A percentile compares a stretch with the other conserved stretches of the same genome.
Conservation (phyloP, 2,329 filamentous ascomycete genomes). For the Trichoderma atrobrunneum region DNA sequence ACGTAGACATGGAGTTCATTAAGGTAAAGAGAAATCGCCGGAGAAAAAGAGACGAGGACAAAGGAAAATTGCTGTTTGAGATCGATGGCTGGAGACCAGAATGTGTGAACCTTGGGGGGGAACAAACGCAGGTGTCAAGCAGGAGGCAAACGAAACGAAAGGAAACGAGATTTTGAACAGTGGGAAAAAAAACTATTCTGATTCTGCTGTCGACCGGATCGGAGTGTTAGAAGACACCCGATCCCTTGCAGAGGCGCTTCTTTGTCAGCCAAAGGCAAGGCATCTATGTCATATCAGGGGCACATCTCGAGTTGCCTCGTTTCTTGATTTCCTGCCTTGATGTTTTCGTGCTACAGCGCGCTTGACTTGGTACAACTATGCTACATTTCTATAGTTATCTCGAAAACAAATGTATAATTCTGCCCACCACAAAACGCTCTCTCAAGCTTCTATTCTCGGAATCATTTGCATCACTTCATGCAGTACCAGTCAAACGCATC, state of each 20-base stretch:
- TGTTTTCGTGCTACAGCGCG: not conserved
- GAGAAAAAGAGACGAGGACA: not conserved
- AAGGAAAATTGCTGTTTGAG: not conserved
- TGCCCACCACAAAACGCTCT: not conserved
- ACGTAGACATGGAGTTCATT: not conserved
- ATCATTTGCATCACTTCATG: not conserved
- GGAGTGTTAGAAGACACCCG: not conserved
- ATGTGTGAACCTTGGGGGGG: not conserved
- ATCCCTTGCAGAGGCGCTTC: not conserved
- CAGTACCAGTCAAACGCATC: not conserved
- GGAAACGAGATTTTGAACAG: not conserved
- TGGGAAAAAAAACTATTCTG: not conserved
- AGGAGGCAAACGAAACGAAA: constrained; percentile 15
- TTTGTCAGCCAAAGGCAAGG: not conserved
- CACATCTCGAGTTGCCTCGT: not conserved
- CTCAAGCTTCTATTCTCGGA: not conserved
- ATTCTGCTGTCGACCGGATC: not conserved
- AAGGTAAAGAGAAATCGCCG: not conserved
- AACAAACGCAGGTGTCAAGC: not conserved
- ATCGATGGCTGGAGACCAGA: not conserved
- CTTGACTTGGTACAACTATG: not conserved
- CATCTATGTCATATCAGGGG: not conserved
- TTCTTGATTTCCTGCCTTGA: not conserved
- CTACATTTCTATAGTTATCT: not conserved
- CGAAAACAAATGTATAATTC: not conserved